A percentile compares a stretch with the other conserved stretches of the same genome.
phyloP scores from a whole-genome alignment of 345 rosid species.

The Erysimum cheiranthoides region DNA sequence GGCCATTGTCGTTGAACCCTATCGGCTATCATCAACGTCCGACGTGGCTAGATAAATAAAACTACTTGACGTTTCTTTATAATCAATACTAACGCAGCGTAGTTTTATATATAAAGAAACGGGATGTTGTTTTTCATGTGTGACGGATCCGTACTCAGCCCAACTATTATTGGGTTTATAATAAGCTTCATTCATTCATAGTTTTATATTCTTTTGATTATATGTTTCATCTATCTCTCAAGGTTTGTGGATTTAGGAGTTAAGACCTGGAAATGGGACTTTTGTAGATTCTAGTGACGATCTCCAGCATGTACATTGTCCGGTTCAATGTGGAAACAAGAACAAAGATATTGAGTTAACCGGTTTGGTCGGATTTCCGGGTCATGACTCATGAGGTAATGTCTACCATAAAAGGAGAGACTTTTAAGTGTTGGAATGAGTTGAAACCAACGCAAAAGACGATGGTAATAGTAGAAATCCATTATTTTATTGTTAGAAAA shows the following conservation, averaged over 20 bases:
- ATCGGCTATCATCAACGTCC: slow-evolving; percentile 32
- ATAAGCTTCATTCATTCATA: too few species aligned
- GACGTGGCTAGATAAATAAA: slow-evolving; percentile 16
- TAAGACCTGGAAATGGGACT: too few species aligned
- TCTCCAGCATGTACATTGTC: not conserved
- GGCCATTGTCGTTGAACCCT: slow-evolving; percentile 34
- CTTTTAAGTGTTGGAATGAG: not conserved
- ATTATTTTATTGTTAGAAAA: slow-evolving; percentile 15
- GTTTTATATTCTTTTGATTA: too few species aligned
- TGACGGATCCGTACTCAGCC: not conserved
- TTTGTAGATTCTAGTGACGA: too few species aligned
- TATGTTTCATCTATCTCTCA: too few species aligned
- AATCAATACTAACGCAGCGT: not conserved
- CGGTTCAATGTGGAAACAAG: not conserved
- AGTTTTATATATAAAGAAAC: not conserved
- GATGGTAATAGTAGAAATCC: slow-evolving; percentile 27
- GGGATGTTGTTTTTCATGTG: slow-evolving; percentile 4
- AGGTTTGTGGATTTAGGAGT: too few species aligned
- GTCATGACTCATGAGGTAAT: not conserved
- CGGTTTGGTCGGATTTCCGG: not conserved
- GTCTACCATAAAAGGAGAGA: not conserved
- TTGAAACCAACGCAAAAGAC: slow-evolving; percentile 32
- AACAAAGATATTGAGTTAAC: not conserved
- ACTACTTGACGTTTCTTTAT: slow-evolving; percentile 30
- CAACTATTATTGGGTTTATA: slow-evolving; percentile 10